phyloP scores from a whole-genome alignment of 495 filamentous ascomycete genomes.

The Apodospora peruviana region DNA sequence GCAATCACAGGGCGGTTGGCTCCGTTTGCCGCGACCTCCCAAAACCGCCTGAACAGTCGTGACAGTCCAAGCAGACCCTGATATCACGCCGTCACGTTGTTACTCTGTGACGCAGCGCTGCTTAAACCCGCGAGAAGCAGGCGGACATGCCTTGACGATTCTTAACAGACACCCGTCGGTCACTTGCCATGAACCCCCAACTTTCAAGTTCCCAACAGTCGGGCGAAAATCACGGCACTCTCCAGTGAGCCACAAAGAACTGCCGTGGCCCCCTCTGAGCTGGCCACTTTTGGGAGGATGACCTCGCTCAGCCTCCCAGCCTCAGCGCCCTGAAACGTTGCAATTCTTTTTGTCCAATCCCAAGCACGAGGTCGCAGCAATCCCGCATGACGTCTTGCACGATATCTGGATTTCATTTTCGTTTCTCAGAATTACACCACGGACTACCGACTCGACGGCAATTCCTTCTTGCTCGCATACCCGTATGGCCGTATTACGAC shows the following conservation, averaged over 20 bases:
- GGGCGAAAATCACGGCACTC: not conserved
- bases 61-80: not conserved
- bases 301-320: slow-evolving; percentile 12
- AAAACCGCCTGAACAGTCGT: not conserved
- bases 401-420: not conserved
- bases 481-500: not conserved
- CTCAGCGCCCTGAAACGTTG: slow-evolving; percentile 5
- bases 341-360: not conserved
- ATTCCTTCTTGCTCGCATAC: too few relatives aligned
- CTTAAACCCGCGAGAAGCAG: not conserved
- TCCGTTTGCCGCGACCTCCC: slow-evolving; percentile 21
- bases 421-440: not conserved
- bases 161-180: not conserved
- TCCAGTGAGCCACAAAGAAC: slow-evolving; percentile 4
- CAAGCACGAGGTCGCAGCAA: not conserved
- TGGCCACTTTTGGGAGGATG: slow-evolving; percentile 9
- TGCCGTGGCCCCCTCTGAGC: slow-evolving; percentile 1
- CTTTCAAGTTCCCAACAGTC: not conserved
- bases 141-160: not conserved
- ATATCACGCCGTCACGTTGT: slow-evolving; percentile 9
- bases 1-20: slow-evolving; percentile 12
- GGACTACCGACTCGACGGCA: not conserved
- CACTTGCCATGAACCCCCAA: not conserved
- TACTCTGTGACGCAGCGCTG: not conserved
- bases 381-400: not conserved